Conservation (phyloP, 176 grass and related monocot genomes). For the Bonia amplexicaulis region DNA sequence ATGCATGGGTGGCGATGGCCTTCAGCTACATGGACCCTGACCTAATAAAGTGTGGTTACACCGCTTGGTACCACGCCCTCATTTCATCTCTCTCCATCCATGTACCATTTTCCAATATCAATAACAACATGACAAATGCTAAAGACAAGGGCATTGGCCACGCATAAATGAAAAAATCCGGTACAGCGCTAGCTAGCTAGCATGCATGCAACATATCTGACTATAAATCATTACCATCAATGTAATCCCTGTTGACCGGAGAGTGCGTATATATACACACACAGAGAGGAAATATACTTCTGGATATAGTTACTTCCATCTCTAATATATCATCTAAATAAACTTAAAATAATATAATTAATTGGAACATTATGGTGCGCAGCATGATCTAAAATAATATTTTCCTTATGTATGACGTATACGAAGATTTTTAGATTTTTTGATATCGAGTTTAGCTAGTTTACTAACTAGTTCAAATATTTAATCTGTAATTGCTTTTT, state of each 20-base stretch:
- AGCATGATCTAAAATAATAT: no score
- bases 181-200: constrained; percentile 47
- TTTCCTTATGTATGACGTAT: no score
- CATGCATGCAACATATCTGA: constrained; percentile 37
- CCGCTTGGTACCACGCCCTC: constrained; percentile 40
- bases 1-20: constrained; percentile 5
- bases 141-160: constrained; percentile 48
- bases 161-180: constrained; percentile 31
- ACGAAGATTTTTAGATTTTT: no score
- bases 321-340: no score
- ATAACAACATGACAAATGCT: constrained; percentile 40
- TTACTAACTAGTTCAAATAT: no score
- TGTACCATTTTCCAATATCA: background rate
- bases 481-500: no score
- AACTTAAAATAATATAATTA: no score
- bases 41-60: constrained; percentile 43
- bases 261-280: background rate
- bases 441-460: no score
- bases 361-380: no score
- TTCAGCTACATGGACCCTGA: constrained; percentile 27
- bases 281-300: no score
- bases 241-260: constrained; percentile 25
- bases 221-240: constrained; percentile 41
- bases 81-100: constrained; percentile 12
- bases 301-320: no score